A percentile compares a stretch with the other conserved stretches of the same genome.
Evolutionary conservation across 2,329 filamentous ascomycete genomes (phyloP).

Genomic region (Uncinocarpus reesii): DNA sequence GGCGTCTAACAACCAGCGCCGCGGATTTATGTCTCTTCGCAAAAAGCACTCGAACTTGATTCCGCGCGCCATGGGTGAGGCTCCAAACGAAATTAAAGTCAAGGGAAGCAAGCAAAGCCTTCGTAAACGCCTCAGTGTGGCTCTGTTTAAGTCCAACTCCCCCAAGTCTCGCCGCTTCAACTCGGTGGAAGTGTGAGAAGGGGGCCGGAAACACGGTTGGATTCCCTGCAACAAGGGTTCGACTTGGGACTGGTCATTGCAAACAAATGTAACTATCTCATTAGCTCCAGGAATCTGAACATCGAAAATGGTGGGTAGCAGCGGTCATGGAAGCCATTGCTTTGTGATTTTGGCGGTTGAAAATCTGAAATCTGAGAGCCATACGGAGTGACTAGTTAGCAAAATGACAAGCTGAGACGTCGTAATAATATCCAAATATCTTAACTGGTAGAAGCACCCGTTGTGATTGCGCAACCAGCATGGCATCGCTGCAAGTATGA

Average conservation of each 20-base stretch:
- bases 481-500: no score
- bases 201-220: neutral
- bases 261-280: no score
- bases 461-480: no score
- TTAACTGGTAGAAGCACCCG: no score
- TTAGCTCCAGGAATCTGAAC: no score
- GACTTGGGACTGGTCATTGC: no score
- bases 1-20: neutral
- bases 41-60: conserved; percentile 3
- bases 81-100: neutral
- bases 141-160: conserved; percentile 13
- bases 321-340: neutral
- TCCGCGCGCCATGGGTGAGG: neutral
- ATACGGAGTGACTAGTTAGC: neutral
- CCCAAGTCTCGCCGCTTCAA: conserved; percentile 12
- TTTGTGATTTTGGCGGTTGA: neutral
- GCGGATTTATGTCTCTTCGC: conserved; percentile 6
- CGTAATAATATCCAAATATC: neutral
- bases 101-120: conserved; percentile 13
- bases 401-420: neutral
- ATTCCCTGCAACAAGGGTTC: neutral
- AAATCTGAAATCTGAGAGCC: neutral
- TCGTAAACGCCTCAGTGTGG: conserved; percentile 15
- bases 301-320: no score
- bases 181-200: conserved; percentile 2